Percentiles rank a stretch among this genome's conserved stretches.
Evolutionary conservation across 176 grass and related monocot genomes (phyloP).

Genomic region (Pontederia crassipes): DNA sequence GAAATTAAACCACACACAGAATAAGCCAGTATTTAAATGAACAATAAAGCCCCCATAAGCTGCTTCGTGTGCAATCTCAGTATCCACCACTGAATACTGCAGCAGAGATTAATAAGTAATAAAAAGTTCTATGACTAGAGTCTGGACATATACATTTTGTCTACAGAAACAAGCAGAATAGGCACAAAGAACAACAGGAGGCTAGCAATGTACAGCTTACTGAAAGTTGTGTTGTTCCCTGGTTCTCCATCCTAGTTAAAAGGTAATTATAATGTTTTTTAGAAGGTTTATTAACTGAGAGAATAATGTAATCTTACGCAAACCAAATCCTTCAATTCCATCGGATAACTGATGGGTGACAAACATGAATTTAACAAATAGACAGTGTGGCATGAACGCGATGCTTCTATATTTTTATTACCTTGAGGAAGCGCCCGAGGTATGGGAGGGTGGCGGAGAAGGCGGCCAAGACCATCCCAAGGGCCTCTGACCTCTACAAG

Average conservation of each 20-base stretch:
- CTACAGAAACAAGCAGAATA: too few relatives aligned
- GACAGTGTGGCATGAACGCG: not conserved
- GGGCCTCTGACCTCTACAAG: slow-evolving; percentile 59
- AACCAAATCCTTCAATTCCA: not conserved
- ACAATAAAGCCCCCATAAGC: not conserved
- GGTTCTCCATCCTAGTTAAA: too few relatives aligned
- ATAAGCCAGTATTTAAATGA: not conserved
- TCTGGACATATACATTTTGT: too few relatives aligned
- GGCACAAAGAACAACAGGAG: too few relatives aligned
- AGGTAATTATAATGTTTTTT: too few relatives aligned
- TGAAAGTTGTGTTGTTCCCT: too few relatives aligned
- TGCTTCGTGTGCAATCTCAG: not conserved
- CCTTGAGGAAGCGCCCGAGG: slow-evolving; percentile 81
- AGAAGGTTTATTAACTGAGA: too few relatives aligned
- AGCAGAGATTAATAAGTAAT: too few relatives aligned
- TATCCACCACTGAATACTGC: too few relatives aligned
- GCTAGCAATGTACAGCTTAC: too few relatives aligned
- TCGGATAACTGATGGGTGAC: not conserved
- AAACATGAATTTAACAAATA: not conserved
- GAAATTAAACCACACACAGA: not conserved
- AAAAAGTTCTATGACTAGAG: too few relatives aligned
- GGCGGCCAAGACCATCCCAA: slow-evolving; percentile 61
- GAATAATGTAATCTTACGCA: too few relatives aligned
- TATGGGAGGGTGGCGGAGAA: slow-evolving; percentile 79
- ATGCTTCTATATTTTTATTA: slow-evolving; percentile 11